A percentile compares a stretch with the other conserved stretches of the same genome.
phyloP scores from a whole-genome alignment of 2,329 filamentous ascomycete genomes.

The Nothomitra cinnamomea region DNA sequence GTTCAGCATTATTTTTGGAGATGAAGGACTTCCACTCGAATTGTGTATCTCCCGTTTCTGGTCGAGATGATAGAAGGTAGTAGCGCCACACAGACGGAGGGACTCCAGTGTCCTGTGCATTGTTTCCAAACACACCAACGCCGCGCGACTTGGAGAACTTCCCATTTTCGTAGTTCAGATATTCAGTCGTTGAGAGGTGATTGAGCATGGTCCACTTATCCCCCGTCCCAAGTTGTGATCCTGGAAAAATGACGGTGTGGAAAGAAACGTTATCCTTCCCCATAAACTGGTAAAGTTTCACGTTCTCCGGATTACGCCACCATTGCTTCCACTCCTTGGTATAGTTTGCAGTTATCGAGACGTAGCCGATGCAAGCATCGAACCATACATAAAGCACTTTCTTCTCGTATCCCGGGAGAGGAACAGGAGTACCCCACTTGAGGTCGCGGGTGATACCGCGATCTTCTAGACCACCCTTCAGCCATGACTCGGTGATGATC shows the following conservation, averaged over 20 bases:
- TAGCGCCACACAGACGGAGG: slow-evolving; percentile 83
- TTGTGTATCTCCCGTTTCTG: slow-evolving; percentile 72
- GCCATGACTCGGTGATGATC: slow-evolving; percentile 64
- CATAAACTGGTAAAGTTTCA: slow-evolving; percentile 87
- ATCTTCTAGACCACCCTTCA: slow-evolving; percentile 67
- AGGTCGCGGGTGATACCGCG: slow-evolving; percentile 85
- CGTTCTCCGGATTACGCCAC: slow-evolving; percentile 83
- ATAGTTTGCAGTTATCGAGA: slow-evolving; percentile 86
- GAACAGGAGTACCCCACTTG: slow-evolving; percentile 64
- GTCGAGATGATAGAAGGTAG: slow-evolving; percentile 71
- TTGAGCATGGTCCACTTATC: slow-evolving; percentile 83
- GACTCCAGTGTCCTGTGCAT: slow-evolving; percentile 72
- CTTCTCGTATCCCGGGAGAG: slow-evolving; percentile 43
- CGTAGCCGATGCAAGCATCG: slow-evolving; percentile 83
- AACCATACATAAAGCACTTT: slow-evolving; percentile 92
- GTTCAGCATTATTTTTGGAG: slow-evolving; percentile 70
- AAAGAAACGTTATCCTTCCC: slow-evolving; percentile 82
- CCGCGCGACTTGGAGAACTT: slow-evolving; percentile 89
- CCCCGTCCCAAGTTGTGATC: slow-evolving; percentile 64
- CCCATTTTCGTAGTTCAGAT: slow-evolving; percentile 72
- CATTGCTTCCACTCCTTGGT: slow-evolving; percentile 82
- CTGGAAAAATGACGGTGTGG: slow-evolving; percentile 85
- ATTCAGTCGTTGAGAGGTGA: slow-evolving; percentile 78
- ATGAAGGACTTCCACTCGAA: slow-evolving; percentile 83
- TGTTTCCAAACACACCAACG: slow-evolving; percentile 82